Conservation (phyloP, 1,284 basidiomycete species). For the Hemileia vastatrix region DNA sequence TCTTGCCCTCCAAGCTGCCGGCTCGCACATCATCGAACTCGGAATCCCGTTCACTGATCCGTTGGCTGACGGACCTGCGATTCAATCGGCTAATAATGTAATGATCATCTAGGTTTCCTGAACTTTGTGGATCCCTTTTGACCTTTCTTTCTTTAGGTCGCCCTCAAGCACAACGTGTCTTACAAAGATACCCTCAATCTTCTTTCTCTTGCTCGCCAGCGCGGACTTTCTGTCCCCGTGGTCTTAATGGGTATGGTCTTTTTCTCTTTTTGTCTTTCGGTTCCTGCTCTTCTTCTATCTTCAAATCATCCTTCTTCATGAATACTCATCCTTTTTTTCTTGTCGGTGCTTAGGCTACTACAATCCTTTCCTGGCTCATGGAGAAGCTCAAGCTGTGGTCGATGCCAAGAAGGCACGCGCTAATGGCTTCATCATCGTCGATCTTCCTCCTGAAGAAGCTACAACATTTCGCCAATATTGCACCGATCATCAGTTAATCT, state of each 20-base stretch:
- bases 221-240: slow-evolving; percentile 75
- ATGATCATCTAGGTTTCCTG: slow-evolving; percentile 37
- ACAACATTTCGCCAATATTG: slow-evolving; percentile 80
- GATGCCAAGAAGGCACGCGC: slow-evolving; percentile 82
- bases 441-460: slow-evolving; percentile 95
- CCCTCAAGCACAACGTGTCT: slow-evolving; percentile 66
- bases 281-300: not conserved
- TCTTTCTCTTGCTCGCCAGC: slow-evolving; percentile 64
- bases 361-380: slow-evolving; percentile 89
- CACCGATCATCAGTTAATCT: slow-evolving; percentile 60
- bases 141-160: slow-evolving; percentile 52
- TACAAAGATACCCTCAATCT: slow-evolving; percentile 66
- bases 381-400: slow-evolving; percentile 81
- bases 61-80: slow-evolving; percentile 82
- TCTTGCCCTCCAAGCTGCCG: slow-evolving; percentile 83
- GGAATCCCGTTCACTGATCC: slow-evolving; percentile 96
- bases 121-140: not conserved
- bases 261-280: not conserved
- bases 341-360: slow-evolving; percentile 63
- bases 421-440: slow-evolving; percentile 95
- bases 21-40: slow-evolving; percentile 89
- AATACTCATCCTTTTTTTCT: not conserved
- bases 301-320: not conserved
- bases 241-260: slow-evolving; percentile 70
- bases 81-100: slow-evolving; percentile 84